Evolutionary conservation across 768 basidiomycete species (phyloP).

Genomic region (Gloeophyllum trabeum): DNA sequence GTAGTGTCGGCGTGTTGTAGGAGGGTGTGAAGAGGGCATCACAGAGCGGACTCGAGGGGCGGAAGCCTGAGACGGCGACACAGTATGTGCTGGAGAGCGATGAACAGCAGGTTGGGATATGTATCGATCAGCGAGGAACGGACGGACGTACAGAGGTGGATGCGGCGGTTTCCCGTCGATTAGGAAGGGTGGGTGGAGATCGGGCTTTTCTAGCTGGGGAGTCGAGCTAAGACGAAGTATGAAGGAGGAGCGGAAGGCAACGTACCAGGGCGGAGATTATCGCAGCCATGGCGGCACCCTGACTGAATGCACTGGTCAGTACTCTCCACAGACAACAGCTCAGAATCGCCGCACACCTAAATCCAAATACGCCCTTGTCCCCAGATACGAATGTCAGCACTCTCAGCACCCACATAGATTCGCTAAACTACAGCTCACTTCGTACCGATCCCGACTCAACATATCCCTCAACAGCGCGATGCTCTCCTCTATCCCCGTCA

Average conservation of each 20-base stretch:
- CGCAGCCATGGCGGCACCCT: constrained; percentile 71
- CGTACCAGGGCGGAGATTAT: constrained; percentile 59
- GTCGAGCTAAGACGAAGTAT: constrained; percentile 3
- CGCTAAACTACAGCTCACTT: constrained; percentile 32
- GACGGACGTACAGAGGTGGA: constrained; percentile 52
- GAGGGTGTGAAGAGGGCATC: constrained; percentile 35
- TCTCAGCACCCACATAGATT: constrained; percentile 1
- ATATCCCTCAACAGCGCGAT: constrained; percentile 42
- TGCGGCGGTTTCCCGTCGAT: constrained; percentile 55
- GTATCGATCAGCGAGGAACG: background rate
- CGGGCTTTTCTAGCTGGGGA: constrained; percentile 40
- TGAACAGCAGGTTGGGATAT: constrained; percentile 1
- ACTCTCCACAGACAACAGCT: constrained; percentile 4
- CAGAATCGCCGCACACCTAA: constrained; percentile 36
- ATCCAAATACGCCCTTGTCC: constrained; percentile 77
- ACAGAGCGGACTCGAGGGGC: constrained; percentile 31
- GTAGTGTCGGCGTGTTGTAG: constrained; percentile 64
- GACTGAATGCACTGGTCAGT: constrained; percentile 26
- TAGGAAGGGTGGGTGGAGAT: constrained; percentile 45
- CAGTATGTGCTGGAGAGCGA: constrained; percentile 52
- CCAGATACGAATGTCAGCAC: no score
- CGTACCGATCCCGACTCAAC: constrained; percentile 47
- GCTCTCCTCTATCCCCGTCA: constrained; percentile 46
- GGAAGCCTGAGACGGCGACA: constrained; percentile 67
- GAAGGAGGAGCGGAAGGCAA: constrained; percentile 5